Conservation (phyloP, 345 rosid species). For the Carallia brachiata region DNA sequence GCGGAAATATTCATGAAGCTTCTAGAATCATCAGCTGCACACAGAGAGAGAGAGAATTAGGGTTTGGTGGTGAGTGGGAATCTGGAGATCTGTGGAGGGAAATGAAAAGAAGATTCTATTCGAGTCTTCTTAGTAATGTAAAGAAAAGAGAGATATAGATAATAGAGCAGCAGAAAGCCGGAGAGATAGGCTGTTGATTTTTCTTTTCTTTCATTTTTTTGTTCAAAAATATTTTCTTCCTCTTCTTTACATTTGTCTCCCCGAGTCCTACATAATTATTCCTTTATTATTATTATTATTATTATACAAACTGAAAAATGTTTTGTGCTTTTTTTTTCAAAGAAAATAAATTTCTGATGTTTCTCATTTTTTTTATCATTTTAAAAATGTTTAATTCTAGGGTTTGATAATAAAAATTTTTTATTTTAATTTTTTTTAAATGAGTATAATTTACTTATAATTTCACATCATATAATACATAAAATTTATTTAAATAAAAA, state of each 20-base stretch:
- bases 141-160: background rate
- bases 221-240: background rate
- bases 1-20: slow-evolving; percentile 31
- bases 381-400: too few relatives aligned
- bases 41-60: slow-evolving; percentile 9
- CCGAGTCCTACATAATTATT: background rate
- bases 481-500: too few relatives aligned
- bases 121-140: too few relatives aligned
- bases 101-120: slow-evolving; percentile 8
- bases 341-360: too few relatives aligned
- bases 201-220: background rate
- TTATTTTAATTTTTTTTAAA: too few relatives aligned
- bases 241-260: background rate
- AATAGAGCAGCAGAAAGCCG: background rate
- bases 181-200: background rate
- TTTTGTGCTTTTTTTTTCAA: too few relatives aligned
- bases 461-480: too few relatives aligned
- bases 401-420: too few relatives aligned
- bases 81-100: slow-evolving; percentile 43
- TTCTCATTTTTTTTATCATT: too few relatives aligned
- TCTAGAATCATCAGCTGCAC: slow-evolving; percentile 30
- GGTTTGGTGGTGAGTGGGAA: slow-evolving; percentile 18
- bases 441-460: too few relatives aligned
- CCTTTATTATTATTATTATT: background rate
- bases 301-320: too few relatives aligned